Evolutionary conservation across 805 yeast genomes (phyloP), one percentile per base, ranked within the genome.

Genomic region (Komagataella pseudopastoris): DNA sequence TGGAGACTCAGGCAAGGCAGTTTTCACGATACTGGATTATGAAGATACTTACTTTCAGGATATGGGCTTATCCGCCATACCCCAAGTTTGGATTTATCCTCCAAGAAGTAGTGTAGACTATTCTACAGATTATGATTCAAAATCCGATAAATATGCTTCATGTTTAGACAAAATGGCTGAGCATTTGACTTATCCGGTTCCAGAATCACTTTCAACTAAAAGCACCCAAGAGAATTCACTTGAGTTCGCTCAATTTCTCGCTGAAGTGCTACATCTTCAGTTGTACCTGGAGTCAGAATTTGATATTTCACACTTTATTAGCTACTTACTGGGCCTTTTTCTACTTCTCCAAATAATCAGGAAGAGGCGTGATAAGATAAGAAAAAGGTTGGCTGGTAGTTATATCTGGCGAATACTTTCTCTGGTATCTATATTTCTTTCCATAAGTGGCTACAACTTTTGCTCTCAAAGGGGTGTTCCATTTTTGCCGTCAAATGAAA

Each of bases 71-170:
- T 64, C 64, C 2, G 67, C 77, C 2, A 78, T 83, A 3, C 93
- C 95, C 1, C 81, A 78, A 53, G 56, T 83, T n/a, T 78, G 88
- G 80, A 67, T 84, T 2, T 72, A 77, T 51, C 88, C 89, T 3
- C 59, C 64, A 23, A 49, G 60, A 5, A 49, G 57, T 17, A 51
- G 51, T 4, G 12, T 49, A 10, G 62, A 60, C 47, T 55, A 54
- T 45, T 57, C 56, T 3, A 51, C 23, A 46, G 70, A 55, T 22
- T 65, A 62, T 3, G 52, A 52, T 12, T 52, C 59, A 14, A 53
- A 55, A 2, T 57, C 62, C 50, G 65, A 58, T 46, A 66, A 63
- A 50, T 63, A 59, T 48, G 54, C 58, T 2, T 62, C 56, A 50
- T 53, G 55, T 7, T 49, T 59, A 3, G 54, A 56, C 8, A 57